Evolutionary conservation across 768 basidiomycete species (phyloP).

Genomic region (Suillus luteus): DNA sequence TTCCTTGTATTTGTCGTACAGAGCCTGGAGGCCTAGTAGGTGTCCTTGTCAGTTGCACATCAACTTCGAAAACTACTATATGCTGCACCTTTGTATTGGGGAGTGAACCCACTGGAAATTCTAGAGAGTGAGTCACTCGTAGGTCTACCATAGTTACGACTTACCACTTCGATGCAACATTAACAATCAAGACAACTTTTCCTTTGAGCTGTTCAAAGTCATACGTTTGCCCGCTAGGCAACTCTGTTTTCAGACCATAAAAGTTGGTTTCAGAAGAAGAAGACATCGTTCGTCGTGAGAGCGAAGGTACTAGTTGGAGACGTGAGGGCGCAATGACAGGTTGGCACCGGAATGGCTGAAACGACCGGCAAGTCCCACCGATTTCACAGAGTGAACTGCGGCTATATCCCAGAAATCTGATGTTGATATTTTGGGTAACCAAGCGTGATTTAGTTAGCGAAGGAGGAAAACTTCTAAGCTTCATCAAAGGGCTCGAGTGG

Average conservation of each 20-base stretch:
- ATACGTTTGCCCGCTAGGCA: conserved; percentile 54
- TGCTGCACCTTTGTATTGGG: conserved; percentile 68
- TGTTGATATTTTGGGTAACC: background rate
- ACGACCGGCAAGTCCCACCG: conserved; percentile 1
- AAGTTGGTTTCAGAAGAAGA: conserved; percentile 42
- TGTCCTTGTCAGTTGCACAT: background rate
- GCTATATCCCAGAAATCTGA: background rate
- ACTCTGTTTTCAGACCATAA: conserved; percentile 68
- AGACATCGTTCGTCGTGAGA: conserved; percentile 25
- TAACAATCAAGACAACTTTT: conserved; percentile 78
- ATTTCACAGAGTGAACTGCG: background rate
- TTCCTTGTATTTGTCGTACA: conserved; percentile 83
- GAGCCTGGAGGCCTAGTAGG: conserved; percentile 67
- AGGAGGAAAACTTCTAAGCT: background rate
- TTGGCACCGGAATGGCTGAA: background rate
- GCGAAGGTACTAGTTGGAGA: background rate
- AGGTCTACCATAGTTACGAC: background rate
- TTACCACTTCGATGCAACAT: conserved; percentile 73
- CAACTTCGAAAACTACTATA: background rate
- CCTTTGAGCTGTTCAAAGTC: conserved; percentile 73
- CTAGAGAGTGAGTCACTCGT: conserved; percentile 5
- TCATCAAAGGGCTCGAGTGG: background rate
- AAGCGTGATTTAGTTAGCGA: background rate
- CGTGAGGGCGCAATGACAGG: background rate
- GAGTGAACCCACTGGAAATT: conserved; percentile 72